These are phyloP conservation scores for Aegilops speltoides DNA, from an alignment of 176 grass and related monocot species.

Conservation along the genomic window DNA sequence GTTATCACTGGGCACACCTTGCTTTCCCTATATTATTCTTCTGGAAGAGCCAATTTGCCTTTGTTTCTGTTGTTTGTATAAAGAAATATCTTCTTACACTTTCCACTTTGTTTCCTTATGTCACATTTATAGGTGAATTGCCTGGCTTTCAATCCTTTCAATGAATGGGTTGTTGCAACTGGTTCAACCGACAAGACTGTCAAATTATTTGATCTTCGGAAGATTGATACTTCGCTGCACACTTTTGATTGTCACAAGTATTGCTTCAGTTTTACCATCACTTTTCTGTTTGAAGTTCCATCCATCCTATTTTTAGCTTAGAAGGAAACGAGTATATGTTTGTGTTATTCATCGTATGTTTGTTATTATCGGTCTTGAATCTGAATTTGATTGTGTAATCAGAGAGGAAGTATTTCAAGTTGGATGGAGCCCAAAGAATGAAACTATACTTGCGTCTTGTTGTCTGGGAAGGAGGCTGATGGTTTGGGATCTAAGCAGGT, in stretches of 20 bases:
- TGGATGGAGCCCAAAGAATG: constrained; percentile 98
- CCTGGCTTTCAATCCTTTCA: constrained; percentile 96
- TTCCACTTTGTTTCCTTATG: constrained; percentile 13
- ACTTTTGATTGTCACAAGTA: constrained; percentile 96
- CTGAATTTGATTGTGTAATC: constrained; percentile 24
- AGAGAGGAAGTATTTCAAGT: constrained; percentile 99
- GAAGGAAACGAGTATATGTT: neutral
- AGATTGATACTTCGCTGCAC: constrained; percentile 71
- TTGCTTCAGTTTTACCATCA: neutral
- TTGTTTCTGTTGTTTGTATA: neutral
- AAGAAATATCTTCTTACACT: neutral
- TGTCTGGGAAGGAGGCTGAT: constrained; percentile 94
- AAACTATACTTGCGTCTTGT: constrained; percentile 96
- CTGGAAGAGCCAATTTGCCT: neutral
- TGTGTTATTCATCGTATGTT: neutral
- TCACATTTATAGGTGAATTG: constrained; percentile 75
- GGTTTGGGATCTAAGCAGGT: constrained; percentile 99
- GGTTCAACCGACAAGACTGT: constrained; percentile 97
- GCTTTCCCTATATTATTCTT: neutral
- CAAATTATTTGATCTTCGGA: constrained; percentile 96
- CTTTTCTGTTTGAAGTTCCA: neutral
- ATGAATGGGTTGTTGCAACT: constrained; percentile 98
- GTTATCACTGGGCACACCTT: neutral
- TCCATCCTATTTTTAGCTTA: constrained; percentile 13
- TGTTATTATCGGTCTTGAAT: constrained; percentile 3